Conservation (phyloP, 2,329 filamentous ascomycete species). For the Calonectria hawksworthii region DNA sequence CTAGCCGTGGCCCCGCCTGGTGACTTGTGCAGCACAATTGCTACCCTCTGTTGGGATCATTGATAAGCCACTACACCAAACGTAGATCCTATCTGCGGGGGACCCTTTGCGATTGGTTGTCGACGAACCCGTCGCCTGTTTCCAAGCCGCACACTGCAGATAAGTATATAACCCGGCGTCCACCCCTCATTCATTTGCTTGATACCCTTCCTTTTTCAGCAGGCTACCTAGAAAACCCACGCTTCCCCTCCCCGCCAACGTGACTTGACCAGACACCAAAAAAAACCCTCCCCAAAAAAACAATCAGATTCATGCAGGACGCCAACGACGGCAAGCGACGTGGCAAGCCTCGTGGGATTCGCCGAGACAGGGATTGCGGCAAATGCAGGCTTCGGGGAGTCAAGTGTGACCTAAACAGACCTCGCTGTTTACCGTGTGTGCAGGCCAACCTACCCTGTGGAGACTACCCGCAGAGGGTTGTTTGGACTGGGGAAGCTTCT, state of each 20-base stretch:
- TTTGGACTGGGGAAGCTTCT: constrained; percentile 43
- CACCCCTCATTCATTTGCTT: not conserved
- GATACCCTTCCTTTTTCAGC: not conserved
- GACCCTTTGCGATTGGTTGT: not conserved
- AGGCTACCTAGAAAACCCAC: not conserved
- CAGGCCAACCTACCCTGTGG: constrained; percentile 47
- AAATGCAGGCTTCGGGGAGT: constrained; percentile 43
- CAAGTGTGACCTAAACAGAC: constrained; percentile 48
- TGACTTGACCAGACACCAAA: not conserved
- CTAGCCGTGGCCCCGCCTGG: not conserved
- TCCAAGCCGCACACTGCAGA: not conserved
- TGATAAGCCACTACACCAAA: not conserved
- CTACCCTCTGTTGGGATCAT: not conserved
- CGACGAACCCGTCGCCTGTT: not conserved
- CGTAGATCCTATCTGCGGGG: not conserved
- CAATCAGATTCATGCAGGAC: not conserved
- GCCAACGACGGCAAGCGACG: constrained; percentile 19
- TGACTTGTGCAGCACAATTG: not conserved
- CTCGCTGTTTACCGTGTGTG: constrained; percentile 44
- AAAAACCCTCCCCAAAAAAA: not conserved
- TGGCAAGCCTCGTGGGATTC: constrained; percentile 47
- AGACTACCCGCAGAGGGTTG: constrained; percentile 49
- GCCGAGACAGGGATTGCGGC: constrained; percentile 47
- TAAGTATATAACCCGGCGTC: not conserved
- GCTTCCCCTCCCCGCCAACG: not conserved